Evolutionary conservation across 2,329 filamentous ascomycete species (phyloP), one percentile per base, ranked within the genome.

Genomic region (Alternaria sp.): DNA sequence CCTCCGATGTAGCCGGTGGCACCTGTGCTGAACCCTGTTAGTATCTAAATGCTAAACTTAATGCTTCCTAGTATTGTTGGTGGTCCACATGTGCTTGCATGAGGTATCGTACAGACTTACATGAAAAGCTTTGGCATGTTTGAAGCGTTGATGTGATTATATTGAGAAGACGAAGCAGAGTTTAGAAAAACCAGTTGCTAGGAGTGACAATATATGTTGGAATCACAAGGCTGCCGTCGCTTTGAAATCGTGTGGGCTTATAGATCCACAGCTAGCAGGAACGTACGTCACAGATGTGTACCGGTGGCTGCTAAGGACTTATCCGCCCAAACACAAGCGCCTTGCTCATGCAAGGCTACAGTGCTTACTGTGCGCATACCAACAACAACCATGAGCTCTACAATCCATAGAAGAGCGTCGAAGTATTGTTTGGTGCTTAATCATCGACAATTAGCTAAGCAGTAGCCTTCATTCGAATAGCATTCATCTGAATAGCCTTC

Each of bases 1-100:
- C 74, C 74, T 34, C 74, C 73, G 26, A 76, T 73, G 54, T 76
- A 76, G 53, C 74, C 74, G 14, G 74, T 76, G 1, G 68, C 72
- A 5, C 74, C 74, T 9, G 73, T 75, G 44, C 74, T 75, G 12
- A 3, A 11, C 12, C 7, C 44, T 36, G 63, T 57, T 57, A 61
- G 54, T 4, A 5, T 4, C 6, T 3, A 22, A 4, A 12, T 32
- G 6, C 49, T 20, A 12, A 18, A 14, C 8, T 0, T 0, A 7
- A 12, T n/a, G 11, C 42, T 42, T 18, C 9, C 7, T 16, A 11
- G 39, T 7, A 16, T 26, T 5, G 24, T 4, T 18, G 18, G 2
- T 49, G 20, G 9, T 49, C 1, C 30, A 11, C 22, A 7, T 24
- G 30, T 18, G 12, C 14, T 4, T 7, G 46, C 6, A 18, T 4